These are phyloP conservation scores for Pichia sp. DNA, from an alignment of 1,139 yeast genomes.

Conservation along the genomic window DNA sequence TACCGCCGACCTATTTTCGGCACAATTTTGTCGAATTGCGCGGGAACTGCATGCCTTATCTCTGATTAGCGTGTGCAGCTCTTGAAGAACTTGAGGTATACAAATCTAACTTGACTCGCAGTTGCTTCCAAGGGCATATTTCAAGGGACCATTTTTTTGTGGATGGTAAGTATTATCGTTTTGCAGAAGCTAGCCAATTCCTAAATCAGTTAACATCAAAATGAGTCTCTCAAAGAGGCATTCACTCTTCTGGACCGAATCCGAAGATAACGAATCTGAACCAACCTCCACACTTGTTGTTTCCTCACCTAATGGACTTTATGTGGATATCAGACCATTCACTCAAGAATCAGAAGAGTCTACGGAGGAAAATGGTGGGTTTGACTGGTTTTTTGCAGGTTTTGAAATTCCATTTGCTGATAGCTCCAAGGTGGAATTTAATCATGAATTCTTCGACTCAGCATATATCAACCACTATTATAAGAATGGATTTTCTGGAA, in stretches of 20 bases:
- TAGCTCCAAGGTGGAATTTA: slow-evolving; percentile 25
- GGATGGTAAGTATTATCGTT: too few relatives aligned
- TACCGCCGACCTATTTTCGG: too few relatives aligned
- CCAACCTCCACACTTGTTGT: slow-evolving; percentile 50
- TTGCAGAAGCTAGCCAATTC: too few relatives aligned
- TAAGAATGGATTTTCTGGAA: background rate
- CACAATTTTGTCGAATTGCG: background rate
- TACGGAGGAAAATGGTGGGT: slow-evolving; percentile 26
- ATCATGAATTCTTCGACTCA: slow-evolving; percentile 30
- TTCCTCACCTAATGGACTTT: slow-evolving; percentile 42
- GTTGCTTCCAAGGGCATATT: too few relatives aligned
- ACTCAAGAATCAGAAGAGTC: slow-evolving; percentile 17
- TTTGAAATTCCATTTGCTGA: slow-evolving; percentile 18
- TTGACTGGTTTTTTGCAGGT: slow-evolving; percentile 45
- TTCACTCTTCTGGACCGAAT: slow-evolving; percentile 19
- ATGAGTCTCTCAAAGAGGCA: slow-evolving; percentile 21
- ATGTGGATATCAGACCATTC: slow-evolving; percentile 43
- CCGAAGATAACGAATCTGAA: slow-evolving; percentile 40
- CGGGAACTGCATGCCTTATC: background rate
- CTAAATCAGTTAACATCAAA: too few relatives aligned
- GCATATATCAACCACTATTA: slow-evolving; percentile 18
- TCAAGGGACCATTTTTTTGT: too few relatives aligned
- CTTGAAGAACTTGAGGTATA: too few relatives aligned
- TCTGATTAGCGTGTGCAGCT: background rate
- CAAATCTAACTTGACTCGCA: too few relatives aligned